Evolutionary conservation across 2,329 filamentous ascomycete species (phyloP).

Genomic region (Aspergillus vadensis): DNA sequence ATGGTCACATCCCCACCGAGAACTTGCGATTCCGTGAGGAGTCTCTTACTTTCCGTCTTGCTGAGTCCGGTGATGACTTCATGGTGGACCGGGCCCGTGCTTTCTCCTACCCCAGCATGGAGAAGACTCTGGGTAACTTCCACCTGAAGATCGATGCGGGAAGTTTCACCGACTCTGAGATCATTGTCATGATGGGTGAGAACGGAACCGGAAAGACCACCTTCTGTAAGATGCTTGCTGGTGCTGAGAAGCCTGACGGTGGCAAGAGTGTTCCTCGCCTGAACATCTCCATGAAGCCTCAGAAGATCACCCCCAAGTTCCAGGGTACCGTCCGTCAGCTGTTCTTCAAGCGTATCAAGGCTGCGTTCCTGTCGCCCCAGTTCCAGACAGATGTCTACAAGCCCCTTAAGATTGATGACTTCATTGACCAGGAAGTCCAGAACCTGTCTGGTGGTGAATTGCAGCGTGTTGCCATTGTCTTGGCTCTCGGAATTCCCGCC

Average conservation of each 20-base stretch:
- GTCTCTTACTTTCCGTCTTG: conserved; percentile 91
- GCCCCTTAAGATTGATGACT: conserved; percentile 97
- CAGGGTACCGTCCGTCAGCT: conserved; percentile 94
- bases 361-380: conserved; percentile 91
- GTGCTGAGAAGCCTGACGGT: conserved; percentile 86
- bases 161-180: conserved; percentile 95
- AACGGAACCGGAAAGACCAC: conserved; percentile 99
- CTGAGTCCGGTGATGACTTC: conserved; percentile 87
- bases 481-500: conserved; percentile 91
- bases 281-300: conserved; percentile 99
- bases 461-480: conserved; percentile 96
- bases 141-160: conserved; percentile 78
- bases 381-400: conserved; percentile 99
- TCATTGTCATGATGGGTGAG: conserved; percentile 99
- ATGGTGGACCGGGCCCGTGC: conserved; percentile 79
- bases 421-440: conserved; percentile 99
- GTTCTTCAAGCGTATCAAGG: conserved; percentile 99
- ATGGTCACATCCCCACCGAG: conserved; percentile 96
- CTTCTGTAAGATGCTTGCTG: conserved; percentile 94
- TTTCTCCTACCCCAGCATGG: conserved; percentile 86
- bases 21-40: conserved; percentile 98
- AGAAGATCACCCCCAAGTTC: conserved; percentile 99
- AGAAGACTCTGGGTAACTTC: conserved; percentile 90
- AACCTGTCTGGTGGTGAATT: conserved; percentile 98
- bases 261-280: conserved; percentile 79